Evolutionary conservation across 2,329 filamentous ascomycete species (phyloP).

Genomic region (Claviceps quebecensis): DNA sequence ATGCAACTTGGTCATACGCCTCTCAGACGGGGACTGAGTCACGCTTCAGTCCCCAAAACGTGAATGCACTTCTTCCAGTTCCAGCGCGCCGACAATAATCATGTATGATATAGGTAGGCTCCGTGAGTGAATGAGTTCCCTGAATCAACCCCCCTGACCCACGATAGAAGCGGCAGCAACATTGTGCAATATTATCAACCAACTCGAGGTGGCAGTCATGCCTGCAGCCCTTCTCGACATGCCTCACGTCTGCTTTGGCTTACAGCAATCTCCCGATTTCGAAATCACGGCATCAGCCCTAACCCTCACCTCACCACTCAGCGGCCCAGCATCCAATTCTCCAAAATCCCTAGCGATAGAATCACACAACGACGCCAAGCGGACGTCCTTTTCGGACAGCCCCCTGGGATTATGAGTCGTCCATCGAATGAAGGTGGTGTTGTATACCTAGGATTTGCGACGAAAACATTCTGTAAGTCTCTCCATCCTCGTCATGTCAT

Average conservation of each 20-base stretch:
- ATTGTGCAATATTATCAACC: background rate
- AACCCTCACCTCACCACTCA: slow-evolving; percentile 24
- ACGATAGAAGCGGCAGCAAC: background rate
- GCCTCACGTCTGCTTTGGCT: slow-evolving; percentile 24
- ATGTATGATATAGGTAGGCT: too few relatives aligned
- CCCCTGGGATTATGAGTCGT: slow-evolving; percentile 56
- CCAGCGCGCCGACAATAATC: too few relatives aligned
- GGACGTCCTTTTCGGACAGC: slow-evolving; percentile 48
- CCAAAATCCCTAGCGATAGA: slow-evolving; percentile 40
- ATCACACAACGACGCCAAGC: slow-evolving; percentile 50
- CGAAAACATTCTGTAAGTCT: background rate
- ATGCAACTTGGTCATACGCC: too few relatives aligned
- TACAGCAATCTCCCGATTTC: slow-evolving; percentile 40
- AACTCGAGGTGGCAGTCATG: background rate
- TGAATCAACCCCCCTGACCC: background rate
- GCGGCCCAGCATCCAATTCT: slow-evolving; percentile 28
- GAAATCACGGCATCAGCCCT: slow-evolving; percentile 32
- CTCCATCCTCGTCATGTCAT: background rate
- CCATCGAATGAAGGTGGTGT: slow-evolving; percentile 57
- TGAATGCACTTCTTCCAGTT: too few relatives aligned
- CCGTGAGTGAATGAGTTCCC: too few relatives aligned
- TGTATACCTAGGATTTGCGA: slow-evolving; percentile 41
- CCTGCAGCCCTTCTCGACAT: background rate
- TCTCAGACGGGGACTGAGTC: too few relatives aligned
- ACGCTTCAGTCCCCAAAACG: too few relatives aligned